Percentiles rank a stretch among this genome's conserved stretches.
Conservation (phyloP, 208 protist species). For the Leishmania martiniquensis region DNA sequence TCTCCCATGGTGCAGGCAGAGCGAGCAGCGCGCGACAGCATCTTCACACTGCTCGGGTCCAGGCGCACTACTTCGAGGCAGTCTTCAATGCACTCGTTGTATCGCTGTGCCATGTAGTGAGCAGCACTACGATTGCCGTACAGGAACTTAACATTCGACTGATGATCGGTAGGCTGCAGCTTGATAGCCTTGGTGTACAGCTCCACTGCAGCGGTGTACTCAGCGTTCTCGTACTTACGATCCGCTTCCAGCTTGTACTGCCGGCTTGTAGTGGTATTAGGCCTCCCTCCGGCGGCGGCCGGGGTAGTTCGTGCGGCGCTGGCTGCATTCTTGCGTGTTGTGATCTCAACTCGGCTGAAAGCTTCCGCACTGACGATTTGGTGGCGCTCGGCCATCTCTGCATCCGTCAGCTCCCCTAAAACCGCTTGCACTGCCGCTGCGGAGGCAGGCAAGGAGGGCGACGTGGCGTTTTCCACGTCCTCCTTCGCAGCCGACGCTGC, state of each 20-base stretch:
- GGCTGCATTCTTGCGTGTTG: conserved; percentile 1
- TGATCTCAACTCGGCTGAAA: neutral
- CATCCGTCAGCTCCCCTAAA: conserved; percentile 29
- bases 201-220: conserved; percentile 85
- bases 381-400: conserved; percentile 43
- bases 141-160: conserved; percentile 62
- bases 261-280: conserved; percentile 41
- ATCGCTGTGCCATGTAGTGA: conserved; percentile 86
- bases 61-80: conserved; percentile 77
- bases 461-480: conserved; percentile 1
- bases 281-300: neutral
- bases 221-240: conserved; percentile 76
- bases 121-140: conserved; percentile 91
- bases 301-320: neutral
- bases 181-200: conserved; percentile 87
- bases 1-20: conserved; percentile 84
- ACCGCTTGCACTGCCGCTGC: conserved; percentile 2
- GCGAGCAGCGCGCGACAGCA: conserved; percentile 75
- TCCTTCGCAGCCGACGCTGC: conserved; percentile 5
- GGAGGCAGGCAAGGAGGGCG: neutral
- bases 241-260: conserved; percentile 84
- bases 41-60: conserved; percentile 75
- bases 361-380: conserved; percentile 20
- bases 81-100: conserved; percentile 80
- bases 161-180: conserved; percentile 60